Evolutionary conservation across 345 rosid species (phyloP).

Genomic region (Populus davidiana): DNA sequence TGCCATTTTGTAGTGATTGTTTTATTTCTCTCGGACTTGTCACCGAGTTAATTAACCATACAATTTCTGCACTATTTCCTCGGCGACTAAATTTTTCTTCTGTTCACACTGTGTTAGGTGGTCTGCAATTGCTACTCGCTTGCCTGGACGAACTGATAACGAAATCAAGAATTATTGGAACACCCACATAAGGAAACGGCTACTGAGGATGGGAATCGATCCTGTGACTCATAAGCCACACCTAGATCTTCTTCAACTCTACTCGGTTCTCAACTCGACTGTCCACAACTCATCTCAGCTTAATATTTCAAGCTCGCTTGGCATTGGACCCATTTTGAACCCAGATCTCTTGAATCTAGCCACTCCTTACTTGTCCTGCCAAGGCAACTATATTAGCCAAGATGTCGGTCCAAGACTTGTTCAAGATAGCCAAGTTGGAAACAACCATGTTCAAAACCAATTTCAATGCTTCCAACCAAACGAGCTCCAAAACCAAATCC

Average conservation of each 20-base stretch:
- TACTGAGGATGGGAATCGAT: constrained; percentile 77
- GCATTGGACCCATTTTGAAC: constrained; percentile 23
- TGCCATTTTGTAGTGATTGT: neutral
- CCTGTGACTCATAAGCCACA: constrained; percentile 79
- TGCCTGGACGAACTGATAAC: constrained; percentile 87
- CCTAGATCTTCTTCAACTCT: constrained; percentile 40
- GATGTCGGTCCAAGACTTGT: neutral
- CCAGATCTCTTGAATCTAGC: constrained; percentile 31
- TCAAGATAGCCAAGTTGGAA: constrained; percentile 13
- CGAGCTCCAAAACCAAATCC: constrained; percentile 20
- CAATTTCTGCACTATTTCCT: neutral
- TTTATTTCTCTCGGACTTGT: neutral
- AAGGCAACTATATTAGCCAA: constrained; percentile 13
- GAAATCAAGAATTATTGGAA: constrained; percentile 92
- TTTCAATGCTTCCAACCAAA: constrained; percentile 11
- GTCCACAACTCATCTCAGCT: constrained; percentile 25
- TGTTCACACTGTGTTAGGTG: constrained; percentile 43
- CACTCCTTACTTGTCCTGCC: constrained; percentile 20
- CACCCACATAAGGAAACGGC: constrained; percentile 73
- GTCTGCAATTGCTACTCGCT: constrained; percentile 78
- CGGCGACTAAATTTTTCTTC: neutral
- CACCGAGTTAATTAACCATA: neutral
- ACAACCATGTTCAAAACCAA: constrained; percentile 24
- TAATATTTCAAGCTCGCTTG: constrained; percentile 32
- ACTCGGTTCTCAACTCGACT: constrained; percentile 26